These are phyloP conservation scores for Diaporthe sp. DNA, from an alignment of 2,329 filamentous ascomycete genomes.

Conservation along the genomic window DNA sequence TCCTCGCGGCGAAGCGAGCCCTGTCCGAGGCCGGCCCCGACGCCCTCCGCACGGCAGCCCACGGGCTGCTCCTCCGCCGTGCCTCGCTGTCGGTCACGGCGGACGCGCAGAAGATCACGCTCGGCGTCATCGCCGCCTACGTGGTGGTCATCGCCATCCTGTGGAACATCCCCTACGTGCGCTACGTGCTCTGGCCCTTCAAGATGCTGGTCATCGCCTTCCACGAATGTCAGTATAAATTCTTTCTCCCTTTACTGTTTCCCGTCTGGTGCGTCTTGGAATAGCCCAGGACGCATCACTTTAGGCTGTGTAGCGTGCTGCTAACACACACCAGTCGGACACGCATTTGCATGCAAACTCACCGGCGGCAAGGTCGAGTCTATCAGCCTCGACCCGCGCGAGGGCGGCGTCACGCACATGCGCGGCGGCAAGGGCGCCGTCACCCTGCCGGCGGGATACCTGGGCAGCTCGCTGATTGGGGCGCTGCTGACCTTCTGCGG, in stretches of 20 bases:
- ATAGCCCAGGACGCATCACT: accelerated
- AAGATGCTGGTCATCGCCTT: constrained; percentile 91
- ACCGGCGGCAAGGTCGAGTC: constrained; percentile 82
- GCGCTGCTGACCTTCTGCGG: constrained; percentile 84
- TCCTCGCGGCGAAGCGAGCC: constrained; percentile 29
- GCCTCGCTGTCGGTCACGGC: constrained; percentile 67
- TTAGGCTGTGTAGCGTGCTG: background rate
- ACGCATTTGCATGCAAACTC: constrained; percentile 79
- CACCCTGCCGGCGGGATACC: constrained; percentile 82
- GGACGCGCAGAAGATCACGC: constrained; percentile 77
- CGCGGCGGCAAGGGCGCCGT: constrained; percentile 78
- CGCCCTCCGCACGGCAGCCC: constrained; percentile 34
- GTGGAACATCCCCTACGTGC: constrained; percentile 85
- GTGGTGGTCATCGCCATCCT: constrained; percentile 81
- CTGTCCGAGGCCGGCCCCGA: constrained; percentile 35
- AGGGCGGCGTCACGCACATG: constrained; percentile 84
- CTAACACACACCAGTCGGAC: constrained; percentile 62
- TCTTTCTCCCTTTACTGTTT: background rate
- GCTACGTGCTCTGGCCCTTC: constrained; percentile 83
- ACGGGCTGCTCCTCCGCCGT: constrained; percentile 58
- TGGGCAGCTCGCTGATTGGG: constrained; percentile 83
- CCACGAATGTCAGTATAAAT: constrained; percentile 69
- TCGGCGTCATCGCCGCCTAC: constrained; percentile 80
- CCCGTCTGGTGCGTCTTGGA: background rate
- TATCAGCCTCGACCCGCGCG: constrained; percentile 80